Percentiles rank a stretch among this genome's conserved stretches.
Evolutionary conservation across 192 early-diverging fungal genomes (phyloP).

Genomic region (Linnemannia schmuckeri): DNA sequence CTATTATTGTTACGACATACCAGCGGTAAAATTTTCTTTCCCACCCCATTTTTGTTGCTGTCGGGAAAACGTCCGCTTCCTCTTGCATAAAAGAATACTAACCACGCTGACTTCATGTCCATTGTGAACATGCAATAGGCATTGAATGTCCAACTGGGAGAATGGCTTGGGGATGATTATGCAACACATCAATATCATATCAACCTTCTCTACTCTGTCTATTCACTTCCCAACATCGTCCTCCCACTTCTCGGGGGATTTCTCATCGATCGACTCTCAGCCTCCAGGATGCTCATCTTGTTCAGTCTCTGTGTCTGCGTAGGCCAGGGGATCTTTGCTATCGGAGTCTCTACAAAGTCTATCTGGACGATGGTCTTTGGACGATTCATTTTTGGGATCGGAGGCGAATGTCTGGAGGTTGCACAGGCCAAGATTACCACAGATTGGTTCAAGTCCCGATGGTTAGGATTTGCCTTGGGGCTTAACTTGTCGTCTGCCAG

Average conservation of each 20-base stretch:
- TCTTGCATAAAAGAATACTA: background rate
- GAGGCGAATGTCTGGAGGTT: slow-evolving; percentile 74
- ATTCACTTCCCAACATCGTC: slow-evolving; percentile 57
- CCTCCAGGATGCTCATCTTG: slow-evolving; percentile 62
- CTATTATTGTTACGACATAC: slow-evolving; percentile 58
- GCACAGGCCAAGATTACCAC: slow-evolving; percentile 70
- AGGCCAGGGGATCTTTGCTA: slow-evolving; percentile 73
- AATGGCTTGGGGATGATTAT: slow-evolving; percentile 54
- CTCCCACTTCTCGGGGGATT: slow-evolving; percentile 59
- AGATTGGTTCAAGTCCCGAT: slow-evolving; percentile 70
- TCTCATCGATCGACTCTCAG: slow-evolving; percentile 68
- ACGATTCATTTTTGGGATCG: slow-evolving; percentile 73
- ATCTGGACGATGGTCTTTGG: slow-evolving; percentile 67
- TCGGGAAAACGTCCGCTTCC: too few relatives aligned
- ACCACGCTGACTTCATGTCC: background rate
- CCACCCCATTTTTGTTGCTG: background rate
- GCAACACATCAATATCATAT: slow-evolving; percentile 57
- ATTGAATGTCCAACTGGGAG: slow-evolving; percentile 52
- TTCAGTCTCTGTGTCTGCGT: slow-evolving; percentile 63
- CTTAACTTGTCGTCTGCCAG: slow-evolving; percentile 66
- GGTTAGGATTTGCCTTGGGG: slow-evolving; percentile 71
- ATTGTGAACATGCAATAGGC: slow-evolving; percentile 9
- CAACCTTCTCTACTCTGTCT: slow-evolving; percentile 60
- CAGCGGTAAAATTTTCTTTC: slow-evolving; percentile 28
- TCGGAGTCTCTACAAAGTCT: slow-evolving; percentile 61